phyloP scores from a whole-genome alignment of 176 grass and related monocot species.

The Leersia perrieri region DNA sequence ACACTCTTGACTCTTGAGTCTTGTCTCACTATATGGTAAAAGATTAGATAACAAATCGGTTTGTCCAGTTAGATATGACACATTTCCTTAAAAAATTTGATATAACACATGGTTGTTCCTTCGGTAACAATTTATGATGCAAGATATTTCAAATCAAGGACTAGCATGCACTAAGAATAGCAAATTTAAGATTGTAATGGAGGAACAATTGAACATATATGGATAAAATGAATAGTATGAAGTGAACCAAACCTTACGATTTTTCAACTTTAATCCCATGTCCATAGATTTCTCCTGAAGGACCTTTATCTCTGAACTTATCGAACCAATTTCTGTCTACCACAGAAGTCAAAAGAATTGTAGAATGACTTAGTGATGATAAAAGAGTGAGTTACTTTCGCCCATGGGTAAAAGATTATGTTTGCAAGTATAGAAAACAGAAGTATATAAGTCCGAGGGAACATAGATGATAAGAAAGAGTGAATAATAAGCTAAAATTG shows the following conservation, averaged over 20 bases:
- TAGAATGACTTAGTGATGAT: conserved; percentile 33
- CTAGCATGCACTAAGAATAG: not conserved
- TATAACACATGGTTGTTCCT: not conserved
- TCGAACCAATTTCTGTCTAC: conserved; percentile 99
- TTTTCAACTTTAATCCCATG: conserved; percentile 98
- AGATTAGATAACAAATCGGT: not conserved
- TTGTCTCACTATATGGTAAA: not conserved
- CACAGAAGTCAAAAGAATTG: conserved; percentile 57
- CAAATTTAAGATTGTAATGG: not conserved
- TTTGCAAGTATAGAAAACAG: not conserved
- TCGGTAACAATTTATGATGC: not conserved
- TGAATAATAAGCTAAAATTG: not conserved
- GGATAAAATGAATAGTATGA: conserved; percentile 26
- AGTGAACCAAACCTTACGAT: conserved; percentile 79
- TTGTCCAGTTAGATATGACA: not conserved
- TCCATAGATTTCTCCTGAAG: conserved; percentile 99
- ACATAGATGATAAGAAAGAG: not conserved
- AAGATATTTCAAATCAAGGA: not conserved
- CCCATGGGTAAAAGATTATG: not conserved
- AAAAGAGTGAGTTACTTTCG: not conserved
- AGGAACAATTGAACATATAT: not conserved
- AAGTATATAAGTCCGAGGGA: not conserved
- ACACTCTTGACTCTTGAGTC: not conserved
- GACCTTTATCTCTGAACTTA: conserved; percentile 96
- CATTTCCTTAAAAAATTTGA: not conserved